Percentiles rank a stretch among this genome's conserved stretches.
Evolutionary conservation across 768 basidiomycete genomes (phyloP).

Genomic region (Lactarius quietus): DNA sequence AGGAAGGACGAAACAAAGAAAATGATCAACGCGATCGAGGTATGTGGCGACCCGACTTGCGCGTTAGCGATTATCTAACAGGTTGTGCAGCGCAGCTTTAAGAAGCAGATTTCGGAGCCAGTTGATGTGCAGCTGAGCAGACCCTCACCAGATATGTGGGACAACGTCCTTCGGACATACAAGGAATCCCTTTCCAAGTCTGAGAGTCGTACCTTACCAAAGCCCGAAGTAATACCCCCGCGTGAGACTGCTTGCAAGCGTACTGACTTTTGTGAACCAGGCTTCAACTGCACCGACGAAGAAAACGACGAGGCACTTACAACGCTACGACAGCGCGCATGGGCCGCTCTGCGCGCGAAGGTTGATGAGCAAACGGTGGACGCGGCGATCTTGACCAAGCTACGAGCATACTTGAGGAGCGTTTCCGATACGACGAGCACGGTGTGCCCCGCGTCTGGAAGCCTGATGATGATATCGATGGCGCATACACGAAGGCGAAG

Average conservation of each 20-base stretch:
- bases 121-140: conserved; percentile 81
- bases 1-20: conserved; percentile 98
- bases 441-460: conserved; percentile 98
- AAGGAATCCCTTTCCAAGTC: conserved; percentile 65
- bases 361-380: conserved; percentile 93
- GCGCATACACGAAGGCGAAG: conserved; percentile 86
- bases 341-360: conserved; percentile 80
- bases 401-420: conserved; percentile 90
- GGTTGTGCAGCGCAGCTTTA: conserved; percentile 70
- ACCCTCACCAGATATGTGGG: conserved; percentile 87
- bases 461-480: conserved; percentile 95
- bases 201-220: conserved; percentile 82
- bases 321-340: conserved; percentile 73
- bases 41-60: conserved; percentile 34
- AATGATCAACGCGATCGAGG: conserved; percentile 95
- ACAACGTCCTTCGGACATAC: conserved; percentile 72
- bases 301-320: conserved; percentile 74
- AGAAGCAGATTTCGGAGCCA: conserved; percentile 87
- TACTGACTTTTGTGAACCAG: conserved; percentile 39
- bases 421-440: conserved; percentile 90
- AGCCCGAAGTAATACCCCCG: conserved; percentile 65
- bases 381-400: conserved; percentile 74
- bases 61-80: neutral
- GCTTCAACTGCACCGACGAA: conserved; percentile 92
- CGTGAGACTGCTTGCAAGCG: neutral